phyloP scores from a whole-genome alignment of 176 grass and related monocot genomes.

The Rhynchospora tenuis region DNA sequence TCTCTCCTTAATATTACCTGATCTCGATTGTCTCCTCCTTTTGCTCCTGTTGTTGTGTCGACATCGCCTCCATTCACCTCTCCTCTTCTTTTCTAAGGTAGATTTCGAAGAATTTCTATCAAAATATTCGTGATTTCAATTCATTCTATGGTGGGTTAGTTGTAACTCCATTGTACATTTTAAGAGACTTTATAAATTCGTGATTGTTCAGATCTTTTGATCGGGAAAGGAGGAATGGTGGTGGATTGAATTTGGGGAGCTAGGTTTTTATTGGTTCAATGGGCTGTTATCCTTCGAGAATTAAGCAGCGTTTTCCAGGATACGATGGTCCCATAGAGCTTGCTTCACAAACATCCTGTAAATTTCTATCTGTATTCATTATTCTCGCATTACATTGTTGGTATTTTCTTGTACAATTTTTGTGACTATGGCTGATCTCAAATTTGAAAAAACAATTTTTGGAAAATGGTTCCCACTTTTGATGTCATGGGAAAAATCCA shows the following conservation, averaged over 20 bases:
- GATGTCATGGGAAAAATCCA: background rate
- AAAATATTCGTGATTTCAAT: background rate
- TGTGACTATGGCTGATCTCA: background rate
- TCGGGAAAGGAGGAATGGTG: slow-evolving; percentile 9
- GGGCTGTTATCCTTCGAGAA: slow-evolving; percentile 14
- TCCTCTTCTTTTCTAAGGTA: slow-evolving; percentile 13
- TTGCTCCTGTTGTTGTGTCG: background rate
- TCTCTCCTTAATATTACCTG: background rate
- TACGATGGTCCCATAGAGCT: slow-evolving; percentile 14
- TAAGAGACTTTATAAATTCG: background rate
- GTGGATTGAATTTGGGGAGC: background rate
- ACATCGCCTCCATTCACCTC: background rate
- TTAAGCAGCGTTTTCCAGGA: slow-evolving; percentile 10
- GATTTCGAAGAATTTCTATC: background rate
- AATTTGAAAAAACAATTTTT: background rate
- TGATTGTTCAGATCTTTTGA: background rate
- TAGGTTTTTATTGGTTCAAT: slow-evolving; percentile 13
- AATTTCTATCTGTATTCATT: background rate
- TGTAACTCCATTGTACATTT: background rate
- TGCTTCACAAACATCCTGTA: slow-evolving; percentile 28
- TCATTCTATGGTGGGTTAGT: background rate
- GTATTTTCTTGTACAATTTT: background rate
- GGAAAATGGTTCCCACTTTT: background rate
- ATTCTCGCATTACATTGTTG: background rate
- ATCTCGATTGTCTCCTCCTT: background rate